phyloP scores from a whole-genome alignment of 2,329 filamentous ascomycete genomes.

The Lachnellula occidentalis region DNA sequence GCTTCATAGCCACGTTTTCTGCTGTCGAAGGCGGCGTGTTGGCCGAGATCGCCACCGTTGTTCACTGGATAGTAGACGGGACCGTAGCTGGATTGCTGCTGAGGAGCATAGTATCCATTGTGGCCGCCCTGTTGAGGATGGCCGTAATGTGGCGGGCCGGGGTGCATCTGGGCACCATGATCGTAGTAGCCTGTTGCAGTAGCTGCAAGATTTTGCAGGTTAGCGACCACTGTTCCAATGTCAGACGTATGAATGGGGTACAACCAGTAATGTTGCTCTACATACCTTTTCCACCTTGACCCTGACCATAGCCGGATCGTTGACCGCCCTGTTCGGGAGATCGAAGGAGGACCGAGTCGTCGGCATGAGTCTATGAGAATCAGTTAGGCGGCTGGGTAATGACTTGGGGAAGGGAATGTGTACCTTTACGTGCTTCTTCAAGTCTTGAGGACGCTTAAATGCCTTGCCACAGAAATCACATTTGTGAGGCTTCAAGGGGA shows the following conservation, averaged over 20 bases:
- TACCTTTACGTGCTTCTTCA: conserved; percentile 98
- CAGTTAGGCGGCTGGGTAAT: conserved; percentile 15
- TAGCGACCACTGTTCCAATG: conserved; percentile 27
- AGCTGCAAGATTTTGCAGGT: conserved; percentile 31
- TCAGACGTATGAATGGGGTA: conserved; percentile 25
- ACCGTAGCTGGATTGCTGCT: conserved; percentile 54
- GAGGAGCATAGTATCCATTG: conserved; percentile 47
- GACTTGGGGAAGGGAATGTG: neutral
- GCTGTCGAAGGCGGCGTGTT: conserved; percentile 59
- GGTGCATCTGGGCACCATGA: conserved; percentile 56
- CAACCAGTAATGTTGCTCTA: conserved; percentile 23
- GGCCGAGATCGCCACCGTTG: conserved; percentile 59
- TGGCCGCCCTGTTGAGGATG: conserved; percentile 49
- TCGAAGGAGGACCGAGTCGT: conserved; percentile 71
- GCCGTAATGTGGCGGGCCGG: conserved; percentile 46
- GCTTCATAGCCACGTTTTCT: conserved; percentile 84
- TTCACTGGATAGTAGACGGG: conserved; percentile 74
- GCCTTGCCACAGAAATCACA: conserved; percentile 98
- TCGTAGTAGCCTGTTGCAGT: conserved; percentile 49
- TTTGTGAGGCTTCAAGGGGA: conserved; percentile 98
- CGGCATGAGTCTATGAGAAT: conserved; percentile 69
- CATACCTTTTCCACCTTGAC: conserved; percentile 40
- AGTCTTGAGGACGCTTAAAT: conserved; percentile 96
- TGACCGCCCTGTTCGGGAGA: conserved; percentile 30
- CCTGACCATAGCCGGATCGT: conserved; percentile 47